Percentiles rank a stretch among this genome's conserved stretches.
Evolutionary conservation across 148 eudicot genomes (phyloP).

Genomic region (Rhododendron molle): DNA sequence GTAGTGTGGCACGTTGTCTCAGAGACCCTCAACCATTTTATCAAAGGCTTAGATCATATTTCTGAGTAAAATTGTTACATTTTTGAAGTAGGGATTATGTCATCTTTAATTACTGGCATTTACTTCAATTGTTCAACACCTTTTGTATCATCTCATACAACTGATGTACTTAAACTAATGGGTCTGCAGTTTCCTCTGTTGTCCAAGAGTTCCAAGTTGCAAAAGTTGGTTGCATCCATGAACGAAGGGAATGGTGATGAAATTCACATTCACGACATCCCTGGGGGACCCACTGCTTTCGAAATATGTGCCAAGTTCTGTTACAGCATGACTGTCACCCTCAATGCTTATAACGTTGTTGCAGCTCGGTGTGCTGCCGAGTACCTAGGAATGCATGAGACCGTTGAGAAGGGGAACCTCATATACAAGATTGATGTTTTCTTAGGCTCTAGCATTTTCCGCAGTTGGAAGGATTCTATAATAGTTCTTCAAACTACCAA

Average conservation of each 20-base stretch:
- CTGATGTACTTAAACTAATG: not conserved
- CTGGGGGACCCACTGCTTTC: slow-evolving; percentile 80
- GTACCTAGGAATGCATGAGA: slow-evolving; percentile 85
- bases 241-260: slow-evolving; percentile 54
- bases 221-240: slow-evolving; percentile 50
- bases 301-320: slow-evolving; percentile 96
- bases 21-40: not conserved
- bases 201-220: slow-evolving; percentile 68
- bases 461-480: slow-evolving; percentile 95
- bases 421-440: slow-evolving; percentile 81
- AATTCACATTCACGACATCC: slow-evolving; percentile 63
- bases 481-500: slow-evolving; percentile 76
- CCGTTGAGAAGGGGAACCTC: slow-evolving; percentile 89
- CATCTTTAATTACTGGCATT: not conserved
- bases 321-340: slow-evolving; percentile 80
- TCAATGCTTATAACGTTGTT: slow-evolving; percentile 79
- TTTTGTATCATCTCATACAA: not conserved
- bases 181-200: slow-evolving; percentile 78
- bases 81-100: not conserved
- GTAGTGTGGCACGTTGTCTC: not conserved
- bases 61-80: not conserved
- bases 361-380: slow-evolving; percentile 89
- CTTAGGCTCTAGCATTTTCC: slow-evolving; percentile 65
- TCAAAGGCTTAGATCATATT: not conserved
- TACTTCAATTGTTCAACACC: not conserved